A percentile compares a stretch with the other conserved stretches of the same genome.
phyloP scores from a whole-genome alignment of 2,329 filamentous ascomycete genomes.

The Onygena corvina region DNA sequence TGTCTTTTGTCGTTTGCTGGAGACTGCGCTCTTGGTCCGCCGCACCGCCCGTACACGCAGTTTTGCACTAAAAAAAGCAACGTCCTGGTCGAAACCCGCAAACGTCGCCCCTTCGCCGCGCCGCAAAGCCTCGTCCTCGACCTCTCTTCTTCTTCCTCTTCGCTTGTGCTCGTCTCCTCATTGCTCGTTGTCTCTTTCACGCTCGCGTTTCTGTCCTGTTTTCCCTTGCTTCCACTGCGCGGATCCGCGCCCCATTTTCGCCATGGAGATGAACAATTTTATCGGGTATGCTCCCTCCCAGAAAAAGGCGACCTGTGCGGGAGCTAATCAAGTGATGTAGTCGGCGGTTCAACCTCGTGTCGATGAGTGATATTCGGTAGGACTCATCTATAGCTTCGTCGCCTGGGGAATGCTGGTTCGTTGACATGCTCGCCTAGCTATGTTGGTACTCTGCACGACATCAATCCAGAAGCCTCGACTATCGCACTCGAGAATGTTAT shows the following conservation, averaged over 20 bases:
- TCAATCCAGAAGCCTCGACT: constrained; percentile 93
- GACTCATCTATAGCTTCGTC: constrained; percentile 25
- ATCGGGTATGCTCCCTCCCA: constrained; percentile 32
- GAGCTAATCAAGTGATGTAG: constrained; percentile 35
- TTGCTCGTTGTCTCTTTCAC: background rate
- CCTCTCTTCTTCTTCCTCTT: constrained; percentile 9
- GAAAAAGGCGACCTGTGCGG: constrained; percentile 9
- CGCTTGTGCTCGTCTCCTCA: background rate
- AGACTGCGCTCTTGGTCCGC: background rate
- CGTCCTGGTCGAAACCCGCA: constrained; percentile 11
- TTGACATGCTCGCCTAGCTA: constrained; percentile 51
- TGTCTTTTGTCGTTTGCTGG: background rate
- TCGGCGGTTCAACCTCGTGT: constrained; percentile 91
- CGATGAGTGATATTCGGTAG: constrained; percentile 92
- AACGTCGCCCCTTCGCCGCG: constrained; percentile 1
- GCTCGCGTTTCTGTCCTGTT: background rate
- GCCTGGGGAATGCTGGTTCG: background rate
- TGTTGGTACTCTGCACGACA: constrained; percentile 89
- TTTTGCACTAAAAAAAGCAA: constrained; percentile 13
- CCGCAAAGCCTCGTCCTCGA: constrained; percentile 14
- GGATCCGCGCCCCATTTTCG: constrained; percentile 24
- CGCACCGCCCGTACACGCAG: constrained; percentile 23
- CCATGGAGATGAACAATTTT: constrained; percentile 41
- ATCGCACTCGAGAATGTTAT: constrained; percentile 94
- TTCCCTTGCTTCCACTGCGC: constrained; percentile 17